phyloP scores from a whole-genome alignment of 164 flowering plant species.

The Magnolia officinalis region DNA sequence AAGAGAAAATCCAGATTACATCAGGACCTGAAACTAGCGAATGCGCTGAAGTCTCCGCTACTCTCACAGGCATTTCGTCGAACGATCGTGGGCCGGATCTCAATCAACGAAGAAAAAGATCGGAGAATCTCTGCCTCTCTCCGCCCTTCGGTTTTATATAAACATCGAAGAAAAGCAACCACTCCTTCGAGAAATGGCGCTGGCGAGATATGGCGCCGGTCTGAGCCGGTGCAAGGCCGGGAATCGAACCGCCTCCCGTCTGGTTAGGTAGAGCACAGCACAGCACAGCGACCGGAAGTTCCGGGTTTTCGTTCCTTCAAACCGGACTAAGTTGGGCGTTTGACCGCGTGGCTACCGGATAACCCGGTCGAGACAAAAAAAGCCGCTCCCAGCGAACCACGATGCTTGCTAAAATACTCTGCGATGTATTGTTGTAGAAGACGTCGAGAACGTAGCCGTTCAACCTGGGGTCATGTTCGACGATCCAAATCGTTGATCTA shows the following conservation, averaged over 20 bases:
- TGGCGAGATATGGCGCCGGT: slow-evolving; percentile 1
- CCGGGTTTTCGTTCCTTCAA: slow-evolving; percentile 1
- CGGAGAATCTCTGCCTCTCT: neutral
- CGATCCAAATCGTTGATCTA: neutral
- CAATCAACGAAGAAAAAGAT: neutral
- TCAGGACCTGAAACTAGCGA: slow-evolving; percentile 55
- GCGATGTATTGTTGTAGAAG: neutral
- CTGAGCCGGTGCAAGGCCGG: slow-evolving; percentile 8
- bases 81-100: slow-evolving; percentile 1
- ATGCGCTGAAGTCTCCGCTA: slow-evolving; percentile 51
- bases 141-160: neutral
- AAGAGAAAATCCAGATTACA: neutral
- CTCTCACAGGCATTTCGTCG: slow-evolving; percentile 71
- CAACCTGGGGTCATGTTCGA: neutral
- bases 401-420: neutral
- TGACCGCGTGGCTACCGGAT: slow-evolving; percentile 12
- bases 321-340: slow-evolving; percentile 5
- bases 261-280: neutral
- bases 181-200: neutral
- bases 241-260: slow-evolving; percentile 17
- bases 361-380: slow-evolving; percentile 11
- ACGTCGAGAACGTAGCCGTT: too few relatives aligned
- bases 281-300: slow-evolving; percentile 3
- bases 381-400: neutral
- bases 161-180: neutral